Conservation (phyloP, 148 eudicot species). For the Pouteria glomerata region DNA sequence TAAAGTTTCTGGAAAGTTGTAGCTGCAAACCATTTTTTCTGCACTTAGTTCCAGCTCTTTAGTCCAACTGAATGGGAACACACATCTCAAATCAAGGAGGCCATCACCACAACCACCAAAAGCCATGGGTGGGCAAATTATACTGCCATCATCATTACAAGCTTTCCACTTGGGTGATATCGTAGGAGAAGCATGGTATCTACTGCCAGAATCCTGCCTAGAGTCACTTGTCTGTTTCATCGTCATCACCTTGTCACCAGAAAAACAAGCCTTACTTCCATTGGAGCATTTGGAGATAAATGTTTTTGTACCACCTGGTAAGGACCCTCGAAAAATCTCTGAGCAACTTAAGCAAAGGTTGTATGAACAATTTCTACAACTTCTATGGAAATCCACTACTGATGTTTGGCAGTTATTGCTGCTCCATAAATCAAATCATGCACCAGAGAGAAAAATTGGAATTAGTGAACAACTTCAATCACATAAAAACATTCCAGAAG, state of each 20-base stretch:
- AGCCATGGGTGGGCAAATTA: constrained; percentile 62
- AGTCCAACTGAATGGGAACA: constrained; percentile 58
- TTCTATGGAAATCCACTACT: constrained; percentile 76
- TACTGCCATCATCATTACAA: constrained; percentile 33
- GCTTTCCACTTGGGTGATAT: constrained; percentile 33
- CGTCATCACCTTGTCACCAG: constrained; percentile 20
- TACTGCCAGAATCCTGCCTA: constrained; percentile 12
- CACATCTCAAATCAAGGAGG: constrained; percentile 57
- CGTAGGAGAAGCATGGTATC: constrained; percentile 20
- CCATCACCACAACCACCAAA: constrained; percentile 73
- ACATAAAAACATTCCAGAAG: constrained; percentile 6
- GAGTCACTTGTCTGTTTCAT: constrained; percentile 13
- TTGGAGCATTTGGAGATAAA: constrained; percentile 13
- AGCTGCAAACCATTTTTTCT: constrained; percentile 38
- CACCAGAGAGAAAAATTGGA: constrained; percentile 15
- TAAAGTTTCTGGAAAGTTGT: constrained; percentile 28
- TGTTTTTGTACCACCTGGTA: constrained; percentile 13
- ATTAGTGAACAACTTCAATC: not conserved
- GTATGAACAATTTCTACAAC: constrained; percentile 76
- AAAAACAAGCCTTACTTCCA: constrained; percentile 23
- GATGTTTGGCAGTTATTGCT: constrained; percentile 74
- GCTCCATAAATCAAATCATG: constrained; percentile 27
- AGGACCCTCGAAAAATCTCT: constrained; percentile 36
- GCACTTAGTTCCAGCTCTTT: constrained; percentile 64
- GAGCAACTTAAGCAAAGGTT: constrained; percentile 78